Evolutionary conservation across 345 rosid species (phyloP).

Genomic region (Capsella bursapastoris): DNA sequence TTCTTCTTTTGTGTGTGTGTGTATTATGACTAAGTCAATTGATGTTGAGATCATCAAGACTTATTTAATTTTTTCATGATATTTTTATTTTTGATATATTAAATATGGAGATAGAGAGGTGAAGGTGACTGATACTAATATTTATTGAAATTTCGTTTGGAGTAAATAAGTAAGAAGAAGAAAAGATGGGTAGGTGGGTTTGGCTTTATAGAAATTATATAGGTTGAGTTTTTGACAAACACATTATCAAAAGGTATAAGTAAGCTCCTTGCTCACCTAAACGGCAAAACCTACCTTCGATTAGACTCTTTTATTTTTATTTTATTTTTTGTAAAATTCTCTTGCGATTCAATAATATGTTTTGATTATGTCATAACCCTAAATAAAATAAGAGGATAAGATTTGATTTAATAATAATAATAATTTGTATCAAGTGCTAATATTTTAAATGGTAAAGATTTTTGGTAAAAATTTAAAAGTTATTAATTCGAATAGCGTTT

Average conservation of each 20-base stretch:
- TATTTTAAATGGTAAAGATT: too few relatives aligned
- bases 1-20: not conserved
- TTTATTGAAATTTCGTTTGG: conserved; percentile 6
- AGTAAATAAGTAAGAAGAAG: not conserved
- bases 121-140: not conserved
- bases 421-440: too few relatives aligned
- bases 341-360: not conserved
- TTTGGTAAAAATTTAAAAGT: too few relatives aligned
- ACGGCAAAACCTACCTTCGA: conserved; percentile 39
- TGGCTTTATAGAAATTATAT: not conserved
- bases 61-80: not conserved
- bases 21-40: conserved; percentile 20
- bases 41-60: conserved; percentile 29
- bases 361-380: not conserved
- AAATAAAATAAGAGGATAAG: not conserved
- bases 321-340: not conserved
- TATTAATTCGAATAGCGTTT: too few relatives aligned
- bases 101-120: not conserved
- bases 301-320: not conserved
- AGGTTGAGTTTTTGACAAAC: conserved; percentile 41
- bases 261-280: conserved; percentile 37
- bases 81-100: not conserved
- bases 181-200: conserved; percentile 32
- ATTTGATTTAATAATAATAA: too few relatives aligned
- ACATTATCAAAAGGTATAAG: conserved; percentile 39